Conservation (phyloP, 345 rosid species). For the Pseudoturritis turrita region DNA sequence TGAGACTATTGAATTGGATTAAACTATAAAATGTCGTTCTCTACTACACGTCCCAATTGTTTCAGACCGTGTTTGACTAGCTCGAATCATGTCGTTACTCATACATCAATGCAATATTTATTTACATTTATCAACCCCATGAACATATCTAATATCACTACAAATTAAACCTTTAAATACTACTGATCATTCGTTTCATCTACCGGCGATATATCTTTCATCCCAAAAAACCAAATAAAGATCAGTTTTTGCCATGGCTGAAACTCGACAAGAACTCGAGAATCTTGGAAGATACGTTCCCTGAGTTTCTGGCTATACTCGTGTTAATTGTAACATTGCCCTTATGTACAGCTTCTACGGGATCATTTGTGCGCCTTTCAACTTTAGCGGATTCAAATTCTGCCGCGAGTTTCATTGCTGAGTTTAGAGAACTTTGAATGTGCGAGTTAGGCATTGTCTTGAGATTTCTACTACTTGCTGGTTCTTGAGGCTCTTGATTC, state of each 20-base stretch:
- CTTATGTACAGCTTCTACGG: conserved; percentile 10
- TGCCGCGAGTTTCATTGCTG: conserved; percentile 60
- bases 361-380: conserved; percentile 22
- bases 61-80: not conserved
- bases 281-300: conserved; percentile 44
- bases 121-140: too few species aligned
- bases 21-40: too few species aligned
- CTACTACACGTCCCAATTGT: too few species aligned
- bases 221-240: not conserved
- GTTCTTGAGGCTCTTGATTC: conserved; percentile 31
- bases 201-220: not conserved
- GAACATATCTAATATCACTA: too few species aligned
- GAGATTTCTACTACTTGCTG: conserved; percentile 21
- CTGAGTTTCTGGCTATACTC: conserved; percentile 20
- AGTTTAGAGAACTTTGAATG: conserved; percentile 44
- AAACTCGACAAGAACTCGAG: conserved; percentile 53
- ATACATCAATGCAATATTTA: not conserved
- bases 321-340: conserved; percentile 7
- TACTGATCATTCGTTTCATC: not conserved
- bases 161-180: not conserved
- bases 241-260: conserved; percentile 13
- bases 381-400: conserved; percentile 48
- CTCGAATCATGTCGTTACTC: not conserved
- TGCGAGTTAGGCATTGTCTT: conserved; percentile 34
- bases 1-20: too few species aligned